Evolutionary conservation across 2,329 filamentous ascomycete genomes (phyloP).

Genomic region (Aspergillus arachidicola): DNA sequence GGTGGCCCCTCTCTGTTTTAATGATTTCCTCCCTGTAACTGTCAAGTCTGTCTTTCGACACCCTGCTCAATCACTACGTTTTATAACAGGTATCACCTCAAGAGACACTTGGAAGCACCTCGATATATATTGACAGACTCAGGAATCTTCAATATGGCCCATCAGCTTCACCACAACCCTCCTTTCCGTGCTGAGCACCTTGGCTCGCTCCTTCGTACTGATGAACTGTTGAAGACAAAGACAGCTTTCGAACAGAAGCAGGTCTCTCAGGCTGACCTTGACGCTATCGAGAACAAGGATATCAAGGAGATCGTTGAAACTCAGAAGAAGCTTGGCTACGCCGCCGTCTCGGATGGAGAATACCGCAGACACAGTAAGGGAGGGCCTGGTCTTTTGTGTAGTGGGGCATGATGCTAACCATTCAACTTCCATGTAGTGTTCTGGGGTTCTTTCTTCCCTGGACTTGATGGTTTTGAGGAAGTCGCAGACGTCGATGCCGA

Average conservation of each 20-base stretch:
- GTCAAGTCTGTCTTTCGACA: not conserved
- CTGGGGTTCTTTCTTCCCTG: conserved; percentile 60
- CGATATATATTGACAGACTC: not conserved
- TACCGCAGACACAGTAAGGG: conserved; percentile 55
- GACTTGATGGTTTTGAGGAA: conserved; percentile 58
- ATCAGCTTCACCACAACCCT: conserved; percentile 47
- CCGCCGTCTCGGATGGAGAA: conserved; percentile 69
- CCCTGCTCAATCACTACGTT: not conserved
- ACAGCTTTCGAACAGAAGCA: conserved; percentile 59
- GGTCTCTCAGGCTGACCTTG: conserved; percentile 58
- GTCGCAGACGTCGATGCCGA: conserved; percentile 50
- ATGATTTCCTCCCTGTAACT: not conserved
- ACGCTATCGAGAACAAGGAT: conserved; percentile 64
- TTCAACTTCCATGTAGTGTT: conserved; percentile 46
- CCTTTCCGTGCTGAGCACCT: conserved; percentile 75
- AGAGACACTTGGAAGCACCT: not conserved
- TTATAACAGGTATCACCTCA: not conserved
- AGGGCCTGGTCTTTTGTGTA: not conserved
- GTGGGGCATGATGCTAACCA: not conserved
- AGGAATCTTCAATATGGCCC: conserved; percentile 28
- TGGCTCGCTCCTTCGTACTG: conserved; percentile 69
- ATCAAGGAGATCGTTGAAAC: conserved; percentile 67
- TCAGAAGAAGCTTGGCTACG: conserved; percentile 65
- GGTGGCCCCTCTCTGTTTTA: not conserved
- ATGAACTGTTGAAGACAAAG: conserved; percentile 62